Percentiles rank a stretch among this genome's conserved stretches.
Conservation (phyloP, 2,329 filamentous ascomycete genomes). For the Pyrenophora seminiperda region DNA sequence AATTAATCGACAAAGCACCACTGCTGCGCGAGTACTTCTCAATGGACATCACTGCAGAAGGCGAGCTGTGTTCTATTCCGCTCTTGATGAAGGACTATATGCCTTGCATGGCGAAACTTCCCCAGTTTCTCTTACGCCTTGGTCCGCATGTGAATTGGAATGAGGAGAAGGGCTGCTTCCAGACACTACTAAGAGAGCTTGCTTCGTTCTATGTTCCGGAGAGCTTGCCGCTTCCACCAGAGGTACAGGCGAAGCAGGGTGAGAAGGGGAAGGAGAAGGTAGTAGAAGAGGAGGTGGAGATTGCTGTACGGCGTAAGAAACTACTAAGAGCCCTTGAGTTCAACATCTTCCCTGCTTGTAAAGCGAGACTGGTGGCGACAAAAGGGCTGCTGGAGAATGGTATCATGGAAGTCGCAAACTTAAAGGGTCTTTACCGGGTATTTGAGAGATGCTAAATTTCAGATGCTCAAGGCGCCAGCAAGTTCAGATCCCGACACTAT, state of each 20-base stretch:
- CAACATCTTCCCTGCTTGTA: conserved; percentile 87
- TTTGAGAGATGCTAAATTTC: conserved; percentile 82
- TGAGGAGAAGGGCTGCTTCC: conserved; percentile 83
- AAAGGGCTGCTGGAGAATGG: conserved; percentile 72
- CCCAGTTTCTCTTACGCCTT: conserved; percentile 82
- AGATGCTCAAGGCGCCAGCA: too few relatives aligned
- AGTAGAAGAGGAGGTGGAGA: conserved; percentile 47
- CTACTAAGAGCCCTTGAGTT: conserved; percentile 80
- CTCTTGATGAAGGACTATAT: conserved; percentile 87
- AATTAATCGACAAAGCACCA: conserved; percentile 75
- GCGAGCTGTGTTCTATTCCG: conserved; percentile 78
- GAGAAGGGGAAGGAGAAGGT: conserved; percentile 28
- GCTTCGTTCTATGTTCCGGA: conserved; percentile 92
- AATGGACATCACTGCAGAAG: conserved; percentile 77
- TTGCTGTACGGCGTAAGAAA: conserved; percentile 64
- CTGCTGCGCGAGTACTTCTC: conserved; percentile 95
- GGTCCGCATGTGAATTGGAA: conserved; percentile 89
- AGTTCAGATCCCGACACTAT: too few relatives aligned
- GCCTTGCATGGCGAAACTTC: conserved; percentile 83
- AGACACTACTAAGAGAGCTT: conserved; percentile 81
- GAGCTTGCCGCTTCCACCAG: conserved; percentile 64
- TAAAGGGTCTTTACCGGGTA: conserved; percentile 90
- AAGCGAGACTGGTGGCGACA: conserved; percentile 80
- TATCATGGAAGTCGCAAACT: conserved; percentile 82
- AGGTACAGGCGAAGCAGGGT: conserved; percentile 50